Base-by-base conservation (phyloP, 208 protist genomes). In the Leishmania tropica region DNA sequence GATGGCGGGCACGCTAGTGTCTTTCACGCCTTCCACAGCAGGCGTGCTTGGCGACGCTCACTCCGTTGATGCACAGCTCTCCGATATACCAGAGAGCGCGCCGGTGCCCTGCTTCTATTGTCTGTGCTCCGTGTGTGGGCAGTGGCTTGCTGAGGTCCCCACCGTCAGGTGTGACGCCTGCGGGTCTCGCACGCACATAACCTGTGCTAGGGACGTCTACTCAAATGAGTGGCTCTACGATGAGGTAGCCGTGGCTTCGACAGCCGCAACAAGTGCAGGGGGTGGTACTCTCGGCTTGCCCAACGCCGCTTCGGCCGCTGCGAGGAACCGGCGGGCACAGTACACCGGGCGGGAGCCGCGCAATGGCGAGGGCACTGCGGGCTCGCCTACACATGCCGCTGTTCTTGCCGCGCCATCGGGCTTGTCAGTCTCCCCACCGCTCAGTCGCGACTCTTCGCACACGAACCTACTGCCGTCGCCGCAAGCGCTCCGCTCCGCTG, bases 91-190 rank as follows among this genome's bases (percentile, higher is more conserved):
- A 60, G 51, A 28, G 42, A 31, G 58, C 28, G 11, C 37, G 28
- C 35, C 75, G 15, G 28, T 45, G 47, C 60, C 24, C 42, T 91
- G 89, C 76, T 86, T 85, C 71, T 68, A 87, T 64, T 93, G 90
- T 77, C 81, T 85, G 31, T 95, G 92, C 83, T 87, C 85, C 19
- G 88, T 88, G 65, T 95, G 90, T 75, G 88, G 89, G 19, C 78
- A 76, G 48, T 67, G 78, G 51, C 58, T 78, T 47, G 79, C 65
- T 35, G 85, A 75, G 54, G 64, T 83, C 48, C 78, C 72, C 35
- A 62, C 85, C 11, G 21, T 92, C 51, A 79, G 68, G 45, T 94
- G 92, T 74, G 71, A 68, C 62, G 40, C 47, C 15, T 94, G 92
- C 74, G 79, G 83, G 40, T 91, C 85, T 24, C 48, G 78, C 51